Evolutionary conservation across 2,329 filamentous ascomycete genomes (phyloP), one percentile per base, ranked within the genome.

Genomic region (Periconia digitata): DNA sequence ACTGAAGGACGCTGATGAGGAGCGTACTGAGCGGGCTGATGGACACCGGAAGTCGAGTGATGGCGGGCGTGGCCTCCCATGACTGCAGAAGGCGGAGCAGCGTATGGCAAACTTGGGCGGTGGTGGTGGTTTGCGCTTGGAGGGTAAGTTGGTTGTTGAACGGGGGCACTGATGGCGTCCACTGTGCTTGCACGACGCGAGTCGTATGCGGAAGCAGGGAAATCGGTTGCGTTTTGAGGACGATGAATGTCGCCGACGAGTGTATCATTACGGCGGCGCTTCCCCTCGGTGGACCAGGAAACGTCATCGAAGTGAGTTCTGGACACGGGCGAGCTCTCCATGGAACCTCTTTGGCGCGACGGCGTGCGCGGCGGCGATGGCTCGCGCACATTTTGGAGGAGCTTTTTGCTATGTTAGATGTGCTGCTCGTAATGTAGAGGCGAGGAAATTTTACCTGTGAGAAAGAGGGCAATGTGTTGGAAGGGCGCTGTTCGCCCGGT

Each of bases 361-460:
- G 67, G 67, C 35, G 67, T 70, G n/a, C 55, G 56, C 17, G 67
- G 67, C 15, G 67, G 67, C 22, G 67, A 68, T 6, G 60, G 60
- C 43, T 64, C 64, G n/a, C 55, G 58, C 29, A 61, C 59, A 23
- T 57, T 59, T 27, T 63, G 50, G 8, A 66, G 48, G 20, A 69
- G 58, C 66, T 69, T 10, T 1, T 3, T 6, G 1, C 3, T 16
- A n/a, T n/a, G 46, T 64, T 17, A 64, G 55, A 40, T 46, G 17
- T 13, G 2, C 27, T 6, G 13, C 36, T 3, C 23, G 27, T 10
- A 6, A 15, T 12, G 18, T 12, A n/a, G 16, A n/a, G n/a, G n/a
- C n/a, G n/a, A n/a, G n/a, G 13, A 22, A 20, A 27, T 15, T 53
- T 34, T 56, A 68, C 66, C 59, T 67, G 59, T 24, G 55, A 54